Evolutionary conservation across 129 eudicot genomes (phyloP).

Genomic region (Tagetes erecta): DNA sequence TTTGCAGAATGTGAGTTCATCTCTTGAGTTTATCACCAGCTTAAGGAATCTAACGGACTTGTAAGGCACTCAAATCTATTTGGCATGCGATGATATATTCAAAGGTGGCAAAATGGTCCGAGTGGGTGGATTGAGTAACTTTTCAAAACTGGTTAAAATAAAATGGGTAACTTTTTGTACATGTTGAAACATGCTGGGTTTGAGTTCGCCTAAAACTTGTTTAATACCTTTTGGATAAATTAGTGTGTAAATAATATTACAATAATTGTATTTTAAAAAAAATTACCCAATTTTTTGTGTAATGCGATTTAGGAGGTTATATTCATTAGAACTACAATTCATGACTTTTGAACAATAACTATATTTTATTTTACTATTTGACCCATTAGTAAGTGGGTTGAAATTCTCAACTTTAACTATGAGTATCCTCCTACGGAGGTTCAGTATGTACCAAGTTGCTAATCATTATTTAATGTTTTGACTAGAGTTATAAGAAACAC

Average conservation of each 20-base stretch:
- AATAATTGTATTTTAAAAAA: not conserved
- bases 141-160: not conserved
- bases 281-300: not conserved
- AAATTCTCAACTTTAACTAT: not conserved
- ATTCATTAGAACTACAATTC: not conserved
- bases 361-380: not conserved
- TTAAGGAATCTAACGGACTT: constrained; percentile 53
- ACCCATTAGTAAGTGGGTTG: not conserved
- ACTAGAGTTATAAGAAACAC: constrained; percentile 57
- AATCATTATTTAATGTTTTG: constrained; percentile 20
- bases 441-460: not conserved
- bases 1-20: constrained; percentile 64
- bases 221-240: constrained; percentile 3
- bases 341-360: not conserved
- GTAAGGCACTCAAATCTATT: constrained; percentile 43
- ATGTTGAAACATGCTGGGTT: not conserved
- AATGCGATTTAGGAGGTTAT: not conserved
- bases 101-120: not conserved
- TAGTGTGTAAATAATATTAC: not conserved
- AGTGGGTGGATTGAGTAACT: not conserved
- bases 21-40: constrained; percentile 57
- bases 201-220: not conserved
- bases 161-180: not conserved
- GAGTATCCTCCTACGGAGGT: not conserved
- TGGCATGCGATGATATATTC: constrained; percentile 4